Base-by-base conservation (phyloP, 805 yeast species). In the Naumovozyma castellii region DNA sequence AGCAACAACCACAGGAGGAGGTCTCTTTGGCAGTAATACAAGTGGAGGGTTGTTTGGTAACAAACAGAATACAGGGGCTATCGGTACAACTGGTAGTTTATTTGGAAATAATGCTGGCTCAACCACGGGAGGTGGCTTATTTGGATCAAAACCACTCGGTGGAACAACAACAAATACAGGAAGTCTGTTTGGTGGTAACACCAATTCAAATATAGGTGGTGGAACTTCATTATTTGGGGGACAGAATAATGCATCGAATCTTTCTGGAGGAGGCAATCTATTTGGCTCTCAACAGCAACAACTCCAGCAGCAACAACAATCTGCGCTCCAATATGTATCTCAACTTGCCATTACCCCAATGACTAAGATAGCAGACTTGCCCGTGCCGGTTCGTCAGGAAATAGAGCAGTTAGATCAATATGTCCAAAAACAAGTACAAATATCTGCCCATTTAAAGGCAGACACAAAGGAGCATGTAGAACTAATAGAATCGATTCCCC, bases 361-460 rank as follows among this genome's bases (percentile, higher is more conserved):
- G 78, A 80, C 90, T 0, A 71, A 82, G 37, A 82, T 84, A 8
- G 76, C 77, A 6, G 90, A 82, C 43, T 63, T 84, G 31, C 88
- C 92, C 2, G 80, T 75, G n/a, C 71, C 64, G n/a, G 62, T 78
- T 40, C 83, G 80, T 50, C 72, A 65, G 43, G 85, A 83, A 53
- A 64, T 84, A 29, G 83, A 79, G 56, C 77, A 78, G 46, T 63
- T 84, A 41, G 86, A 84, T 58, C 71, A 74, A 41, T 82, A 79
- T 54, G 80, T 84, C 36, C 82, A 79, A 53, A 73, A 74, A 28
- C 94, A 84, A 61, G 82, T 81, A 33, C 71, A 76, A 37, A 78
- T 81, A 38, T 80, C 87, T 2, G 82, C 81, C 38, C 76, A 76
- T 20, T 63, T 84, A 45, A 74, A 78, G 46, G 71, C 76, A 5